Evolutionary conservation across 768 basidiomycete genomes (phyloP).

Genomic region (Macrolepiota dolichaula): DNA sequence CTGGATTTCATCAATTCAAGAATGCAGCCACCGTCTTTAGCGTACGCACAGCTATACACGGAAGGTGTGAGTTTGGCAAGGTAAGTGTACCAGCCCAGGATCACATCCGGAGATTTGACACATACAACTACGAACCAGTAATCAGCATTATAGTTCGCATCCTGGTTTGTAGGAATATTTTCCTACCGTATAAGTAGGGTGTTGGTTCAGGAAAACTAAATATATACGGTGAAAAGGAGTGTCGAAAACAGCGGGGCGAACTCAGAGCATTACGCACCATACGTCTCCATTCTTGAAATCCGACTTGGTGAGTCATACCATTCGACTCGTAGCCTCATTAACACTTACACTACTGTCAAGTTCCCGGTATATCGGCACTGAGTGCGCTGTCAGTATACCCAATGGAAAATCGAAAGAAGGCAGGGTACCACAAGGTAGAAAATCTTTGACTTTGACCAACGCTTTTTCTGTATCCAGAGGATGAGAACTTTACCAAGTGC

Average conservation of each 20-base stretch:
- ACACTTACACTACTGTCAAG: slow-evolving; percentile 17
- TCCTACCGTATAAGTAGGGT: background rate
- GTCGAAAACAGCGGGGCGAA: background rate
- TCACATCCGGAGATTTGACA: background rate
- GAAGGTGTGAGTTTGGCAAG: too few relatives aligned
- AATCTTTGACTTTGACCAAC: slow-evolving; percentile 21
- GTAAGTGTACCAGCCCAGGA: background rate
- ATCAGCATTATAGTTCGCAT: background rate
- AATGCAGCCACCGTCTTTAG: background rate
- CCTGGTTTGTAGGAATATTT: background rate
- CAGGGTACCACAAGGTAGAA: slow-evolving; percentile 19
- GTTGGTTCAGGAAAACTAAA: background rate
- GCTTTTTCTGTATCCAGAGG: slow-evolving; percentile 12
- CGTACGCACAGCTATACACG: slow-evolving; percentile 14
- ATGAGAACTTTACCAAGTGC: background rate
- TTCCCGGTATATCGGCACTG: slow-evolving; percentile 23
- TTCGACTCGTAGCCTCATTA: background rate
- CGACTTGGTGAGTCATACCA: background rate
- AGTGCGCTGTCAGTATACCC: background rate
- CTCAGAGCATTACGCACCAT: background rate
- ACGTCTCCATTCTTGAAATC: background rate
- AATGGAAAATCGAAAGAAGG: background rate
- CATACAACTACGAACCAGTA: background rate
- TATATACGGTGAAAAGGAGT: too few relatives aligned
- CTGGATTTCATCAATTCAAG: slow-evolving; percentile 5